Evolutionary conservation across 495 filamentous ascomycete species (phyloP).

Genomic region (Hypoxylon rickii): DNA sequence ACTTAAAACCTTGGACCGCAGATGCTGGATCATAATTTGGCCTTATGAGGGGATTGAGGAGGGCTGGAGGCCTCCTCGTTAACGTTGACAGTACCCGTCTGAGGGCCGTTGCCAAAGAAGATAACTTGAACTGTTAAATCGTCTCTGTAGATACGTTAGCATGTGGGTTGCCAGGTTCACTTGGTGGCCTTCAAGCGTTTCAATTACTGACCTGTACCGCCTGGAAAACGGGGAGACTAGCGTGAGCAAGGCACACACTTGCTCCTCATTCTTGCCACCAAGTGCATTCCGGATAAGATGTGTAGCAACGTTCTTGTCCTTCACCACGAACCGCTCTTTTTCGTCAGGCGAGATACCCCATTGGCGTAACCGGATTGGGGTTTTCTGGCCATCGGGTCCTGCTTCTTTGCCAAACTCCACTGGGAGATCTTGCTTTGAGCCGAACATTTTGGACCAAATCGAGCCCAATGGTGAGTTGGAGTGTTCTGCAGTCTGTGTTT

Average conservation of each 20-base stretch:
- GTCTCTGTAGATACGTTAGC: slow-evolving; percentile 52
- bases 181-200: slow-evolving; percentile 19
- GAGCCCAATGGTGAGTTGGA: slow-evolving; percentile 45
- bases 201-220: slow-evolving; percentile 70
- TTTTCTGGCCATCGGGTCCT: slow-evolving; percentile 58
- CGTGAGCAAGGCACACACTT: slow-evolving; percentile 91
- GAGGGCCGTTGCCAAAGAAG: slow-evolving; percentile 88
- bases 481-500: slow-evolving; percentile 63
- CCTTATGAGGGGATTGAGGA: slow-evolving; percentile 52
- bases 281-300: slow-evolving; percentile 96
- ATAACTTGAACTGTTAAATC: slow-evolving; percentile 98
- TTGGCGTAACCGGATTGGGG: slow-evolving; percentile 83
- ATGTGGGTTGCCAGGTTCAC: background rate
- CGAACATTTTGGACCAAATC: slow-evolving; percentile 63
- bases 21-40: slow-evolving; percentile 51
- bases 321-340: slow-evolving; percentile 82
- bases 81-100: slow-evolving; percentile 72
- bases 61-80: slow-evolving; percentile 85
- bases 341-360: slow-evolving; percentile 73
- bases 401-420: slow-evolving; percentile 52
- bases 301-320: slow-evolving; percentile 95
- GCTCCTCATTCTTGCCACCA: slow-evolving; percentile 90
- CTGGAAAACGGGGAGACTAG: slow-evolving; percentile 88
- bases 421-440: slow-evolving; percentile 57
- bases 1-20: background rate